phyloP scores from a whole-genome alignment of 1,284 basidiomycete species.

The Rhodotorula sp. region DNA sequence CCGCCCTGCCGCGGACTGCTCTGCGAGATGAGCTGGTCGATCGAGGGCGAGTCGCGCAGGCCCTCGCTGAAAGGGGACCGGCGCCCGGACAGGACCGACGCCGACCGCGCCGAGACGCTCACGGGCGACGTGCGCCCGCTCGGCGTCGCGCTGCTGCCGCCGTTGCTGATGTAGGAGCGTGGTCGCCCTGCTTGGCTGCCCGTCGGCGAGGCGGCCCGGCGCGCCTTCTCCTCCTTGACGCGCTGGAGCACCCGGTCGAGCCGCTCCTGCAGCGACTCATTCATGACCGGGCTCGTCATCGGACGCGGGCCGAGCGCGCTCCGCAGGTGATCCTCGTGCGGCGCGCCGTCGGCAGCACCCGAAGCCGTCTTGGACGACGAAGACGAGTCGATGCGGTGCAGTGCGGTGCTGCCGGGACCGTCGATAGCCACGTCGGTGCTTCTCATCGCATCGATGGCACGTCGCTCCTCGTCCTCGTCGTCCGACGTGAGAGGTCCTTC shows the following conservation, averaged over 20 bases:
- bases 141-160: constrained; percentile 41
- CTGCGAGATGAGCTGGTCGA: constrained; percentile 27
- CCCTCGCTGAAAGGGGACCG: constrained; percentile 24
- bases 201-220: constrained; percentile 21
- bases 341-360: too few species aligned
- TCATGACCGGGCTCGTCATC: constrained; percentile 30
- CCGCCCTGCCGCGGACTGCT: not conserved
- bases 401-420: not conserved
- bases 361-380: not conserved
- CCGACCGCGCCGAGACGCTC: constrained; percentile 17
- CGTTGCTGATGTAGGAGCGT: constrained; percentile 53
- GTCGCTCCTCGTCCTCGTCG: constrained; percentile 29
- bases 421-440: constrained; percentile 23
- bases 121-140: constrained; percentile 26
- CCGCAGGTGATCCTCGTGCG: constrained; percentile 59
- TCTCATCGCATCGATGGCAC: constrained; percentile 21
- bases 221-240: constrained; percentile 46
- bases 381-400: too few species aligned
- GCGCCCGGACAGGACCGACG: constrained; percentile 21
- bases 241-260: constrained; percentile 76
- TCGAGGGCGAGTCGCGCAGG: constrained; percentile 40
- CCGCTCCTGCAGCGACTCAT: constrained; percentile 67
- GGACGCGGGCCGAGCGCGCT: constrained; percentile 59
- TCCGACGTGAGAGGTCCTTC: constrained; percentile 1
- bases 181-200: constrained; percentile 1